phyloP scores from a whole-genome alignment of 768 basidiomycete genomes.

The Cystofilobasidium bisporidii region DNA sequence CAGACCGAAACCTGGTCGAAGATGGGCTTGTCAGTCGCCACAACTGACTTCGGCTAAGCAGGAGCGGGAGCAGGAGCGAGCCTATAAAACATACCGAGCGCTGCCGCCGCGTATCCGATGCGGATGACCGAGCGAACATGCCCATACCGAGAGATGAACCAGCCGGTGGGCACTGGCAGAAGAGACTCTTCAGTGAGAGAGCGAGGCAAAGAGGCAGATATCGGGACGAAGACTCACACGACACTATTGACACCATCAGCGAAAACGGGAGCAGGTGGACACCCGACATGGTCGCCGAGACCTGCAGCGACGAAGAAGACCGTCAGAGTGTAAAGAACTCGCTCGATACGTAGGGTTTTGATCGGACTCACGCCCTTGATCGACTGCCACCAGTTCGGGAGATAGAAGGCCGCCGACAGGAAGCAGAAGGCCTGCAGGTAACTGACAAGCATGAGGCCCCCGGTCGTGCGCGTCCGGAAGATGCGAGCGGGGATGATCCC shows the following conservation, averaged over 20 bases:
- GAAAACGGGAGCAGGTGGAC: conserved; percentile 28
- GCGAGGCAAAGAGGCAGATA: too few species aligned
- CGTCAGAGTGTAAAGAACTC: too few species aligned
- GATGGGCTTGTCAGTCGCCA: too few species aligned
- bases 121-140: conserved; percentile 6
- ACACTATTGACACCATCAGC: conserved; percentile 11
- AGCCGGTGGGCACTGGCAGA: conserved; percentile 17
- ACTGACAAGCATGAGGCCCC: background rate
- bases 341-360: too few species aligned
- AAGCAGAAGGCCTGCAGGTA: conserved; percentile 25
- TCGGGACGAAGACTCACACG: background rate
- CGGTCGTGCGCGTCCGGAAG: conserved; percentile 14
- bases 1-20: conserved; percentile 6
- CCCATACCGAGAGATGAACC: conserved; percentile 12
- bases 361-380: conserved; percentile 19
- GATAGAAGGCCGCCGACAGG: conserved; percentile 21
- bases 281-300: conserved; percentile 13
- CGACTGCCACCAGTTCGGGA: conserved; percentile 28
- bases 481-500: conserved; percentile 14
- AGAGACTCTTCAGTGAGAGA: too few species aligned
- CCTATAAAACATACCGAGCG: conserved; percentile 7
- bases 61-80: too few species aligned
- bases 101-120: conserved; percentile 11
- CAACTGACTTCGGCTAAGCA: too few species aligned
- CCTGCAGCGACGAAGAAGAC: background rate